Conservation (phyloP, 148 eudicot species). For the Limonium bicolor region DNA sequence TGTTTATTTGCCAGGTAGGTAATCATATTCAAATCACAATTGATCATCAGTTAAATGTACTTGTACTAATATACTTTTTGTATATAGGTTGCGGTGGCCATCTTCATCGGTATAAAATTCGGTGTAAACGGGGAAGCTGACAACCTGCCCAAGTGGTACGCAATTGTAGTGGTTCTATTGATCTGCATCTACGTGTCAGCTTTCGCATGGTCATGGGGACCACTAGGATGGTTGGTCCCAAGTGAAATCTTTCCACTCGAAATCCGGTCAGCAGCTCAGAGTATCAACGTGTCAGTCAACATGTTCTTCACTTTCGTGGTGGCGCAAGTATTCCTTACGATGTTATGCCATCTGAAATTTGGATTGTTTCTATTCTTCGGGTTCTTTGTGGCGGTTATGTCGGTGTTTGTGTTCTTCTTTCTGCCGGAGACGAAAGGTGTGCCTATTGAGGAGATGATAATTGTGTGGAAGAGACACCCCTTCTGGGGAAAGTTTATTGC, state of each 20-base stretch:
- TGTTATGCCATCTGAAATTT: slow-evolving; percentile 7
- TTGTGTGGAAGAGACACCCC: slow-evolving; percentile 7
- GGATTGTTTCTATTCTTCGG: slow-evolving; percentile 11
- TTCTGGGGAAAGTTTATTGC: slow-evolving; percentile 7
- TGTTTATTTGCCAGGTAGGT: slow-evolving; percentile 13
- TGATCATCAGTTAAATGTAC: background rate
- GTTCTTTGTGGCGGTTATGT: slow-evolving; percentile 3
- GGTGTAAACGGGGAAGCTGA: slow-evolving; percentile 3
- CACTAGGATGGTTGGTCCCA: slow-evolving; percentile 8
- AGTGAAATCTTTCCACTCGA: slow-evolving; percentile 10
- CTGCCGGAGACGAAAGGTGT: slow-evolving; percentile 9
- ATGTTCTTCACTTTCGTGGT: slow-evolving; percentile 10
- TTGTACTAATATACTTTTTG: background rate
- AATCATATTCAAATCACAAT: background rate
- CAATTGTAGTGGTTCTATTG: slow-evolving; percentile 6
- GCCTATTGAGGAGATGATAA: slow-evolving; percentile 8
- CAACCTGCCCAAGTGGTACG: slow-evolving; percentile 8
- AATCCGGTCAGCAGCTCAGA: slow-evolving; percentile 9
- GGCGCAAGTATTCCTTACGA: slow-evolving; percentile 5
- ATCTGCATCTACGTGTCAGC: slow-evolving; percentile 10
- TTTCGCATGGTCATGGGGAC: slow-evolving; percentile 10
- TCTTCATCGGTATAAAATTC: slow-evolving; percentile 5
- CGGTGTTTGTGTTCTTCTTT: slow-evolving; percentile 6
- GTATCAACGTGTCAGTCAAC: slow-evolving; percentile 10
- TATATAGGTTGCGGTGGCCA: background rate